These are phyloP conservation scores for Decorospora gaudefroyi DNA, from an alignment of 2,329 filamentous ascomycete genomes.

Conservation along the genomic window DNA sequence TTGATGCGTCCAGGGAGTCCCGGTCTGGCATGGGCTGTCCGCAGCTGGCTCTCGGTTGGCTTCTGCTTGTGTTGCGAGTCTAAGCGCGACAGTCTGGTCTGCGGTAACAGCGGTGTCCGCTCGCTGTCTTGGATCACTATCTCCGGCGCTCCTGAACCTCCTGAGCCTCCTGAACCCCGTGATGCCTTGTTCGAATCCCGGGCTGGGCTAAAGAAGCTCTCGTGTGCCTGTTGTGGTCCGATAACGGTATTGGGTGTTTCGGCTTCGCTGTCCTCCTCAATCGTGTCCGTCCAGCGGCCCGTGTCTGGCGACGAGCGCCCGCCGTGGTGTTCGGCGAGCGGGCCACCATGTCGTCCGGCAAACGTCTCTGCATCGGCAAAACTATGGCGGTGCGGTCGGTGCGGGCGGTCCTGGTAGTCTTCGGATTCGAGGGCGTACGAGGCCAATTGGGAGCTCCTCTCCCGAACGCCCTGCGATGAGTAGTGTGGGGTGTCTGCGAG, in stretches of 20 bases:
- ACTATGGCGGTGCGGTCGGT: constrained; percentile 29
- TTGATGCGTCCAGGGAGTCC: constrained; percentile 25
- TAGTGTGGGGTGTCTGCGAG: constrained; percentile 71
- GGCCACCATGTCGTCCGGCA: constrained; percentile 18
- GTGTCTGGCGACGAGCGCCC: constrained; percentile 39
- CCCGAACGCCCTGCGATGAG: constrained; percentile 74
- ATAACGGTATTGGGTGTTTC: constrained; percentile 53
- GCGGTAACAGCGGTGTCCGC: constrained; percentile 48
- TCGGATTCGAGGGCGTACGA: constrained; percentile 68
- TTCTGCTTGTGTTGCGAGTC: constrained; percentile 26
- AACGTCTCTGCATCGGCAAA: constrained; percentile 32
- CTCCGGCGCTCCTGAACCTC: constrained; percentile 18
- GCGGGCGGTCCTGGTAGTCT: constrained; percentile 36
- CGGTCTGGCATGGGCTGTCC: constrained; percentile 32
- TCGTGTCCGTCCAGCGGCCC: constrained; percentile 55
- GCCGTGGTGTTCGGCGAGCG: constrained; percentile 28
- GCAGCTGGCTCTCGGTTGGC: constrained; percentile 2
- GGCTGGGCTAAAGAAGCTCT: constrained; percentile 34
- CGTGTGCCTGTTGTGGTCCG: constrained; percentile 20
- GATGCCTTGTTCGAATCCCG: constrained; percentile 8
- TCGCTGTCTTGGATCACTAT: constrained; percentile 41
- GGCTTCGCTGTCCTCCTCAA: constrained; percentile 66
- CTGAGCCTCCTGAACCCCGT: too few species aligned
- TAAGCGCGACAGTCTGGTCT: constrained; percentile 35
- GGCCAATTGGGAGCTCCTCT: constrained; percentile 85